Percentiles rank a stretch among this genome's conserved stretches.
Conservation (phyloP, 371 early-diverging fungal species). For the Catenaria anguillulae region DNA sequence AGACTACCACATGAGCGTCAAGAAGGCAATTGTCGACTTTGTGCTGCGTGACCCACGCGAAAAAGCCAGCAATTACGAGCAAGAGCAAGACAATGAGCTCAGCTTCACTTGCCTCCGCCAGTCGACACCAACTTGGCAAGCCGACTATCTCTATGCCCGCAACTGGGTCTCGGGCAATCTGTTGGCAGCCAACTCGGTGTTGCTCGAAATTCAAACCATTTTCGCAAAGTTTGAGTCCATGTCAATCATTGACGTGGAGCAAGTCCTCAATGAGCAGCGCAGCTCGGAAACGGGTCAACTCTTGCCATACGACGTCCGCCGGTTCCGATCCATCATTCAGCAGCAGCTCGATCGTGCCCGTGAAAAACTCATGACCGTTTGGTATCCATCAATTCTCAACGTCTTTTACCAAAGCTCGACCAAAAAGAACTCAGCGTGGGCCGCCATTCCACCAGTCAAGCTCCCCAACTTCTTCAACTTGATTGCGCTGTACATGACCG, state of each 20-base stretch:
- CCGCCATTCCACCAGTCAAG: slow-evolving; percentile 24
- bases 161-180: slow-evolving; percentile 16
- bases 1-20: slow-evolving; percentile 42
- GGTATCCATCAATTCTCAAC: slow-evolving; percentile 36
- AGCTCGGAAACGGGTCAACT: too few species aligned
- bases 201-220: slow-evolving; percentile 24
- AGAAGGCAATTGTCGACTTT: slow-evolving; percentile 34
- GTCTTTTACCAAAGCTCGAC: slow-evolving; percentile 30
- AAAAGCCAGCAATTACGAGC: slow-evolving; percentile 16
- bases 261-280: too few species aligned
- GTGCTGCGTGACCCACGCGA: slow-evolving; percentile 35
- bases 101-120: slow-evolving; percentile 13
- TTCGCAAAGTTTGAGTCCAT: slow-evolving; percentile 22
- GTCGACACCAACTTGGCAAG: slow-evolving; percentile 30
- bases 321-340: slow-evolving; percentile 20
- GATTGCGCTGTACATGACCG: slow-evolving; percentile 24
- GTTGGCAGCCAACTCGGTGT: slow-evolving; percentile 22
- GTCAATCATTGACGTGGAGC: slow-evolving; percentile 22
- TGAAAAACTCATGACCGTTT: slow-evolving; percentile 35
- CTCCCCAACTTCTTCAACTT: slow-evolving; percentile 28
- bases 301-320: slow-evolving; percentile 23
- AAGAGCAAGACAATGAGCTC: slow-evolving; percentile 8
- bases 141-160: slow-evolving; percentile 14
- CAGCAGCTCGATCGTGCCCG: slow-evolving; percentile 30
- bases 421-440: slow-evolving; percentile 28